Conservation (phyloP, 202 grass and related monocot species). For the Zizania palustris region DNA sequence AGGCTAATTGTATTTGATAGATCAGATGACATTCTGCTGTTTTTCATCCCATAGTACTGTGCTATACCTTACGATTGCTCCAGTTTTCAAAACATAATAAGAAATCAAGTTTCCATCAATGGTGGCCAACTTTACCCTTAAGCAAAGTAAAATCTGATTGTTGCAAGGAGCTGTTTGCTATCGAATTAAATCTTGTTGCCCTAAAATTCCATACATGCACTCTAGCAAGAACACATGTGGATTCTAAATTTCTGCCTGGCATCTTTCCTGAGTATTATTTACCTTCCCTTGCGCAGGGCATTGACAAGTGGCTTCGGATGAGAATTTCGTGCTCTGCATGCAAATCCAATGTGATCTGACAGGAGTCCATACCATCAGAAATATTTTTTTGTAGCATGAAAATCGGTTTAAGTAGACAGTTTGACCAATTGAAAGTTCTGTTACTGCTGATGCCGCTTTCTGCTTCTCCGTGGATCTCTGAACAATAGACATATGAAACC, state of each 20-base stretch:
- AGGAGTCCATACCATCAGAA: background rate
- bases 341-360: conserved; percentile 65
- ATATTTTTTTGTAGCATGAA: conserved; percentile 20
- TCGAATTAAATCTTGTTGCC: background rate
- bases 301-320: conserved; percentile 82
- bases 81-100: background rate
- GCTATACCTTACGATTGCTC: background rate
- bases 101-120: background rate
- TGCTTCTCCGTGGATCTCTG: background rate
- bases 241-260: background rate
- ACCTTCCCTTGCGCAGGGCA: conserved; percentile 62
- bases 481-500: background rate
- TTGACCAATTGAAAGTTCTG: conserved; percentile 7
- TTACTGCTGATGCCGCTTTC: background rate
- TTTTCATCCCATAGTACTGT: background rate
- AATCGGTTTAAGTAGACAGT: conserved; percentile 20
- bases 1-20: background rate
- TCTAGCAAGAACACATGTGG: background rate
- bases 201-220: background rate
- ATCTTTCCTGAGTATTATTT: conserved; percentile 15
- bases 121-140: too few species aligned
- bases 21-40: background rate
- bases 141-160: background rate
- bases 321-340: conserved; percentile 71
- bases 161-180: background rate